Evolutionary conservation across 768 basidiomycete species (phyloP).

Genomic region (Lactarius psammicola): DNA sequence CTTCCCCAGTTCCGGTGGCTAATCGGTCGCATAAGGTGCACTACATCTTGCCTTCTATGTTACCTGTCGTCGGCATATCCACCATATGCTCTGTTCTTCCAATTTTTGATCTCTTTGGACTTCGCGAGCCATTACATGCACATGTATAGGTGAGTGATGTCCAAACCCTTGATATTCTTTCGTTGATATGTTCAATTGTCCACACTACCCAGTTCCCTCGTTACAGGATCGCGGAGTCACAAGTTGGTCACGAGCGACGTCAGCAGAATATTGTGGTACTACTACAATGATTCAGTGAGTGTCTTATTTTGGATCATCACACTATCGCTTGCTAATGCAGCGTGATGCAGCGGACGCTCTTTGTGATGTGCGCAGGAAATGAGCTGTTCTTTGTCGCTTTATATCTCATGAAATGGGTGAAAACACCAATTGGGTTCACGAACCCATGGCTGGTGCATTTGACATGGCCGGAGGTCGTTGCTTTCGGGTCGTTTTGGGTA

Average conservation of each 20-base stretch:
- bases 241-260: constrained; percentile 92
- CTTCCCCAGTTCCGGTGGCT: neutral
- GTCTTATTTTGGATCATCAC: neutral
- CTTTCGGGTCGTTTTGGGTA: constrained; percentile 58
- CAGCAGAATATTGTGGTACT: constrained; percentile 85
- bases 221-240: constrained; percentile 90
- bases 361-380: constrained; percentile 91
- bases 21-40: constrained; percentile 59
- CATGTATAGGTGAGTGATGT: constrained; percentile 85
- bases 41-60: constrained; percentile 91
- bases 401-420: constrained; percentile 88
- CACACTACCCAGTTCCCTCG: constrained; percentile 65
- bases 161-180: neutral
- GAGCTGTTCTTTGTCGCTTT: constrained; percentile 94
- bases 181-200: neutral
- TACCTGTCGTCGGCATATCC: constrained; percentile 93
- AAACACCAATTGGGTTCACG: constrained; percentile 53
- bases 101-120: constrained; percentile 94
- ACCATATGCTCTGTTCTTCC: constrained; percentile 78
- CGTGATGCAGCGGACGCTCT: constrained; percentile 66
- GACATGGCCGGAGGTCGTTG: constrained; percentile 79
- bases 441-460: constrained; percentile 39
- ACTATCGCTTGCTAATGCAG: neutral
- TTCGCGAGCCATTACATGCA: constrained; percentile 99
- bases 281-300: constrained; percentile 91